Evolutionary conservation across 352 stramenopile species (phyloP).

Genomic region (Hyaloperonospora arabidopsidis): DNA sequence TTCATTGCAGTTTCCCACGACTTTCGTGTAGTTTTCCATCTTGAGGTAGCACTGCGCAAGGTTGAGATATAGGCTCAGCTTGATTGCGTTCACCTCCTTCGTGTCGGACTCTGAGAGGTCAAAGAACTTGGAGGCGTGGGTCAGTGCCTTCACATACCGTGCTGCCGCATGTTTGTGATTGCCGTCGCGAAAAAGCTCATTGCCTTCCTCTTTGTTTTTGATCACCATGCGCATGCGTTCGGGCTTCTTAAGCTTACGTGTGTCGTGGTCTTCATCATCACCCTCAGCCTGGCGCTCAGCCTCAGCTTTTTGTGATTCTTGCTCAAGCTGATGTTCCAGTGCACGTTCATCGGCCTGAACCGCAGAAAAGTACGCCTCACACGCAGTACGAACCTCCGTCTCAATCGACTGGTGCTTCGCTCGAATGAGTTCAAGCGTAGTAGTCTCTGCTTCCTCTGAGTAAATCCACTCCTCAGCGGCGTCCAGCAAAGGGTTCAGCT

Average conservation of each 20-base stretch:
- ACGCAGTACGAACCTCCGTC: conserved; percentile 40
- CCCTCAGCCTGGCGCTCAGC: conserved; percentile 60
- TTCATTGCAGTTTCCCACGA: conserved; percentile 79
- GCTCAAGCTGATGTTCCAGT: conserved; percentile 68
- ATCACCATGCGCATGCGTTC: conserved; percentile 90
- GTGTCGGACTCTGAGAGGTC: conserved; percentile 78
- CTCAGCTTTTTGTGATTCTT: conserved; percentile 66
- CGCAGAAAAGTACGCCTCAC: conserved; percentile 62
- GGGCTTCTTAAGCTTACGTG: conserved; percentile 87
- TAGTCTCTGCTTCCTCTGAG: conserved; percentile 77
- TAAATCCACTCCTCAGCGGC: conserved; percentile 89
- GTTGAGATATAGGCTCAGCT: conserved; percentile 90
- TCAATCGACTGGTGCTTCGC: conserved; percentile 53
- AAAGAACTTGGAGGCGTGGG: conserved; percentile 89
- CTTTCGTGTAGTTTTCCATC: conserved; percentile 84
- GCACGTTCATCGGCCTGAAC: conserved; percentile 51
- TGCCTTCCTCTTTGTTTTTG: conserved; percentile 94
- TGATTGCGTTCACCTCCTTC: conserved; percentile 82
- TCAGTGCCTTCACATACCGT: conserved; percentile 88
- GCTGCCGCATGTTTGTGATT: conserved; percentile 84
- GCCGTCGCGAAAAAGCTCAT: conserved; percentile 88
- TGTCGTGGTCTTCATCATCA: conserved; percentile 87
- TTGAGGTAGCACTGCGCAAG: conserved; percentile 91
- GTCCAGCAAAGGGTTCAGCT: conserved; percentile 64
- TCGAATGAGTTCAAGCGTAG: conserved; percentile 46